Evolutionary conservation across 257 asterid species (phyloP), one percentile per base, ranked within the genome.

Genomic region (Haberlea rhodopensis): DNA sequence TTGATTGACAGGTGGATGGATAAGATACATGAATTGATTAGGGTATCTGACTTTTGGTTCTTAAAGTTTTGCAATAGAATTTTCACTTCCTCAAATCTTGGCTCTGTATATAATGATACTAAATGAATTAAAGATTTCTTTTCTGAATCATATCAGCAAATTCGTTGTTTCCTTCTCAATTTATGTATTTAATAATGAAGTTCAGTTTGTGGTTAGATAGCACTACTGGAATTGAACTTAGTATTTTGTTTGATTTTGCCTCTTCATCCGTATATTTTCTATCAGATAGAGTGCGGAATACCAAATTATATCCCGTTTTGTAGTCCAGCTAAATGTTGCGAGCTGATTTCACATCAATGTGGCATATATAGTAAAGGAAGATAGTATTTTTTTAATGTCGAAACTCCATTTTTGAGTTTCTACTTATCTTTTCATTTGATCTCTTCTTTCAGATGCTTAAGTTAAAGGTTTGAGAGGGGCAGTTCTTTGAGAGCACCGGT

Each of bases 401-500:
- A n/a, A n/a, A n/a, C n/a, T 25, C 23, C 9, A 19, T 52, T 69
- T 27, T 27, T 13, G 8, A n/a, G 52, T 21, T 27, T 24, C 16
- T 40, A 31, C 67, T 70, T n/a, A 29, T 53, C 20, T 31, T 56
- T 34, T 67, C 24, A 34, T 25, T 20, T 22, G 37, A 29, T 58
- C 43, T 54, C 32, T 66, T 31, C 20, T 24, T 40, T 60, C 76
- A 51, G 76, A 57, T 79, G 65, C 70, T 68, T 29, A 40, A 25
- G 62, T 20, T 45, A 31, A 59, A 48, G 43, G 29, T 7, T 60
- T 34, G 55, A 27, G 29, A 23, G 53, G 56, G 66, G 70, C 54
- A 46, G 53, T 65, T 57, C 43, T 62, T 45, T 24, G 49, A 58
- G 48, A 55, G 66, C 31, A 75, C 62, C 56, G 60, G 57, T 26